phyloP scores from a whole-genome alignment of 2,329 filamentous ascomycete genomes.

The Colletotrichum neosansevieriae region DNA sequence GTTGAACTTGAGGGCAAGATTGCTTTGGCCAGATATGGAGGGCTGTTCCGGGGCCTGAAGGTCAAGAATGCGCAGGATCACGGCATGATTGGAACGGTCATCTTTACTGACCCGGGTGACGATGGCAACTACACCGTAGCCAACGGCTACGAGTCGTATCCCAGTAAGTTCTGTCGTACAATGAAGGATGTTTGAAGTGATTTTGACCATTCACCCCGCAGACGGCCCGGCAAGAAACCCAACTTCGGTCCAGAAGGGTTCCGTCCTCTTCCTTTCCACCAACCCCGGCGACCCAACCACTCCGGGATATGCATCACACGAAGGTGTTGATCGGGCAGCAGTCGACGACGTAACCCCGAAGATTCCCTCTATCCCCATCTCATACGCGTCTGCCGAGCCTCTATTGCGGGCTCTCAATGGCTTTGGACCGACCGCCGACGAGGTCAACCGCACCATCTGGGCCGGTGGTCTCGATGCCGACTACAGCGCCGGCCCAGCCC shows the following conservation, averaged over 20 bases:
- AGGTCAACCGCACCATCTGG: constrained; percentile 72
- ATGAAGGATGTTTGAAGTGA: constrained; percentile 43
- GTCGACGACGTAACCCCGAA: constrained; percentile 72
- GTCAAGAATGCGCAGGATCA: constrained; percentile 85
- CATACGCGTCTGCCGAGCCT: constrained; percentile 80
- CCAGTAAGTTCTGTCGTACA: constrained; percentile 50
- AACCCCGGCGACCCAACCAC: constrained; percentile 79
- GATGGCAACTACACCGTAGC: constrained; percentile 80
- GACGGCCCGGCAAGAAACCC: constrained; percentile 81
- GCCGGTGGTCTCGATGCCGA: constrained; percentile 62
- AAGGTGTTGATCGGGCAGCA: constrained; percentile 75
- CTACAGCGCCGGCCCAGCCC: constrained; percentile 58
- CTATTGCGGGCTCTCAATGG: constrained; percentile 84
- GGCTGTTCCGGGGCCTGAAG: constrained; percentile 83
- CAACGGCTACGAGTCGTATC: constrained; percentile 80
- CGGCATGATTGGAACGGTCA: constrained; percentile 77
- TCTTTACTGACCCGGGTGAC: constrained; percentile 81
- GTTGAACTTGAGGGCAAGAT: constrained; percentile 82
- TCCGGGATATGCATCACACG: constrained; percentile 83
- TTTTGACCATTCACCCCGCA: neutral
- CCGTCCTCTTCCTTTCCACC: constrained; percentile 73
- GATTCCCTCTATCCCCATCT: constrained; percentile 86
- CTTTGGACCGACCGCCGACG: constrained; percentile 75
- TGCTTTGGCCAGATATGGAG: constrained; percentile 80
- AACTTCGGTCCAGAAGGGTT: constrained; percentile 82